phyloP scores from a whole-genome alignment of 1,139 yeast species.

The Lodderomyces margitis region DNA sequence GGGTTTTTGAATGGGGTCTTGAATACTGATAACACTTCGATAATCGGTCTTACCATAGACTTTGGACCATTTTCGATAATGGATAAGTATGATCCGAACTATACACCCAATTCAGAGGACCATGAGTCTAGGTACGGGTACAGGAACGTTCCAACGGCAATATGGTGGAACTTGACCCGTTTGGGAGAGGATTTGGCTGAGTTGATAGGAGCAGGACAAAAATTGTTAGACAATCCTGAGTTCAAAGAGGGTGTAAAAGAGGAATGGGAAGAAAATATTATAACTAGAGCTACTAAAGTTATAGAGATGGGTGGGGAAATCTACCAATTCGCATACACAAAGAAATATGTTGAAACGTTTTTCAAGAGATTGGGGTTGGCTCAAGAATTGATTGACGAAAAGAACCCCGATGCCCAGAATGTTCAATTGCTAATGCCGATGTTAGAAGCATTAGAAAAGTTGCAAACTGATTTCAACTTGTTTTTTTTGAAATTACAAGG shows the following conservation, averaged over 20 bases:
- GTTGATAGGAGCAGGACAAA: conserved; percentile 68
- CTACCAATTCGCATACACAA: conserved; percentile 61
- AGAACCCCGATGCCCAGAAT: conserved; percentile 35
- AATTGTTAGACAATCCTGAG: conserved; percentile 40
- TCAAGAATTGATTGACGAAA: conserved; percentile 34
- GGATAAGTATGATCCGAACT: conserved; percentile 79
- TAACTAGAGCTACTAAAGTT: conserved; percentile 61
- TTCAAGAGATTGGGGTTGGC: conserved; percentile 67
- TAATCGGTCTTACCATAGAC: conserved; percentile 83
- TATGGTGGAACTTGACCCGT: conserved; percentile 92
- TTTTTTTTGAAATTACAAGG: conserved; percentile 68
- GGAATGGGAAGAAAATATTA: conserved; percentile 51
- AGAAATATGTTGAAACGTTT: conserved; percentile 58
- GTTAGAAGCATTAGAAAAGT: conserved; percentile 57
- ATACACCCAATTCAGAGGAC: conserved; percentile 91
- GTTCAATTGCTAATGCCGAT: conserved; percentile 57
- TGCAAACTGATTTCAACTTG: conserved; percentile 75
- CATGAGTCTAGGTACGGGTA: conserved; percentile 69
- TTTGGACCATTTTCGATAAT: conserved; percentile 93
- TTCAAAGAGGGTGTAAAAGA: conserved; percentile 37
- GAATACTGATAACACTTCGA: conserved; percentile 90
- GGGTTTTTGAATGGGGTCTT: conserved; percentile 93
- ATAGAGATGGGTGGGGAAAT: conserved; percentile 66
- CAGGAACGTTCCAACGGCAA: conserved; percentile 75
- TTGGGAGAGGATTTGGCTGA: conserved; percentile 84